Percentiles rank a stretch among this genome's conserved stretches.
These are phyloP conservation scores for Amanita fuliginea DNA, from an alignment of 768 basidiomycete genomes.

Conservation along the genomic window DNA sequence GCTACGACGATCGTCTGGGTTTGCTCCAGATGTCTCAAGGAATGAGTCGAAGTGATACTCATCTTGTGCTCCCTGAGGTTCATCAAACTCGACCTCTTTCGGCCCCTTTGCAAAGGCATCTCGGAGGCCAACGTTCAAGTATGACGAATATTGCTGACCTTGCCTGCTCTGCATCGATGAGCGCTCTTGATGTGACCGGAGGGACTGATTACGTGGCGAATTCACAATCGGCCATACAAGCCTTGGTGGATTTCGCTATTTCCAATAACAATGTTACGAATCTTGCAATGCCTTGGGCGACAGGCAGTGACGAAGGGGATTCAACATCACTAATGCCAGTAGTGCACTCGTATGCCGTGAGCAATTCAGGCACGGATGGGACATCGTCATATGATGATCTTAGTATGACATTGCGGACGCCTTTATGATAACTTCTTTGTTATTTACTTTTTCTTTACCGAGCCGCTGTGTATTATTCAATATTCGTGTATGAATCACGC, in stretches of 20 bases:
- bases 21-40: constrained; percentile 6
- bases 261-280: background rate
- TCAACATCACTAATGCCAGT: background rate
- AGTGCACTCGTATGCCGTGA: constrained; percentile 2
- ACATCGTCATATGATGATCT: constrained; percentile 6
- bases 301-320: background rate
- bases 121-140: background rate
- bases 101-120: background rate
- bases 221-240: background rate
- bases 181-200: constrained; percentile 1
- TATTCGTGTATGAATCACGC: background rate
- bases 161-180: constrained; percentile 2
- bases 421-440: background rate
- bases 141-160: constrained; percentile 1
- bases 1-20: background rate
- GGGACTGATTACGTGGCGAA: background rate
- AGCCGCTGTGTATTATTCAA: background rate
- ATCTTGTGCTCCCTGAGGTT: constrained; percentile 3
- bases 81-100: constrained; percentile 1
- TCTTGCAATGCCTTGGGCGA: background rate
- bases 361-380: constrained; percentile 5
- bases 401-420: constrained; percentile 7
- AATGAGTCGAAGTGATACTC: constrained; percentile 7
- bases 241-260: constrained; percentile 1
- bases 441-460: background rate